These are phyloP conservation scores for Apophysomyces sp. DNA, from an alignment of 371 early-diverging fungal species.

Conservation along the genomic window DNA sequence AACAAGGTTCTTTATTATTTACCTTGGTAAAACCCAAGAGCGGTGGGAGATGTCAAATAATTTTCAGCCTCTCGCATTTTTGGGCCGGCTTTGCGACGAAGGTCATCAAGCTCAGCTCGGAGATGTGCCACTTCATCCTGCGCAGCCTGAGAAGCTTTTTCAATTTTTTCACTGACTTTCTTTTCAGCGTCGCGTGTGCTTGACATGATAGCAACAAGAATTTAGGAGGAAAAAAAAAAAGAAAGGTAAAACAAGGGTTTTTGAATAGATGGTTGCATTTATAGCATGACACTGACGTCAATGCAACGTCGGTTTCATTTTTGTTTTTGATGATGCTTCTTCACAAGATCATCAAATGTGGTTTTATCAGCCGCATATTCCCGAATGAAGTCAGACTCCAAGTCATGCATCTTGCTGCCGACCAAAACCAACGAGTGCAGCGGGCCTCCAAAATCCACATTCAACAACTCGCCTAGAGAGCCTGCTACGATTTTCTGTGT, in stretches of 20 bases:
- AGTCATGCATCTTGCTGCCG: slow-evolving; percentile 88
- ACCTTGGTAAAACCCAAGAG: slow-evolving; percentile 41
- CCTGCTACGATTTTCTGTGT: slow-evolving; percentile 88
- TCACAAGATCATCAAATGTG: slow-evolving; percentile 68
- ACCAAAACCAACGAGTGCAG: slow-evolving; percentile 96
- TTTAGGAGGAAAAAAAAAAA: background rate
- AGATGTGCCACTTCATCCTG: slow-evolving; percentile 36
- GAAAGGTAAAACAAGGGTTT: background rate
- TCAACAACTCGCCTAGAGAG: slow-evolving; percentile 79
- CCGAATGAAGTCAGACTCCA: slow-evolving; percentile 91
- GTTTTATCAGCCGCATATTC: slow-evolving; percentile 71
- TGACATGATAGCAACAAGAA: background rate
- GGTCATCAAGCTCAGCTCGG: slow-evolving; percentile 37
- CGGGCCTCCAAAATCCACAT: slow-evolving; percentile 93
- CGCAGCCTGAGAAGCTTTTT: slow-evolving; percentile 23
- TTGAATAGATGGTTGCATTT: background rate
- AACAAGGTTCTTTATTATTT: background rate
- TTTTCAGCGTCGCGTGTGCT: slow-evolving; percentile 8
- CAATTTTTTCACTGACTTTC: slow-evolving; percentile 20
- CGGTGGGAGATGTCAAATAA: slow-evolving; percentile 33
- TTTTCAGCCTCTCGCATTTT: slow-evolving; percentile 43
- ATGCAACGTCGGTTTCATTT: background rate
- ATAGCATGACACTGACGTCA: background rate
- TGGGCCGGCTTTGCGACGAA: slow-evolving; percentile 32
- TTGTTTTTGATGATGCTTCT: slow-evolving; percentile 49